Evolutionary conservation across 2,329 filamentous ascomycete species (phyloP).

Genomic region (Colletotrichum theobromicola): DNA sequence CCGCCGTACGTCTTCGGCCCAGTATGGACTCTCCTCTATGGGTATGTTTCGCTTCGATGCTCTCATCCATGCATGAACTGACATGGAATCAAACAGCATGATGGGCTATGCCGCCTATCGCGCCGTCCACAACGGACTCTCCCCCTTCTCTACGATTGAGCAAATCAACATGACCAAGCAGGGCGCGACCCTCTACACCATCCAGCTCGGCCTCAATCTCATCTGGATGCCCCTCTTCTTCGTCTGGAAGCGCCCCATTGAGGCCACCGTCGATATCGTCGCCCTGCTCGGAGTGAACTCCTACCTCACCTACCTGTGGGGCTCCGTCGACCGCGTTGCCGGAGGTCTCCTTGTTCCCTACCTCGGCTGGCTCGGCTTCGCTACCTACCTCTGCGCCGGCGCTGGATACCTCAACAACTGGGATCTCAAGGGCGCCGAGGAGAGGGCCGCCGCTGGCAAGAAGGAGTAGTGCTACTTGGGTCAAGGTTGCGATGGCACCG

Average conservation of each 20-base stretch:
- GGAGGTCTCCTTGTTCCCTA: conserved; percentile 83
- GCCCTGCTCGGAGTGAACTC: conserved; percentile 73
- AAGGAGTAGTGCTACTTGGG: conserved; percentile 20
- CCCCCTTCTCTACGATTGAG: conserved; percentile 56
- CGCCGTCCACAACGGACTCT: conserved; percentile 68
- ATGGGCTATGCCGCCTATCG: conserved; percentile 93
- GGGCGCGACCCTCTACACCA: conserved; percentile 81
- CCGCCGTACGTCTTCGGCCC: conserved; percentile 68
- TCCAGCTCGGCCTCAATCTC: conserved; percentile 85
- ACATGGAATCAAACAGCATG: conserved; percentile 39
- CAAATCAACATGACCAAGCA: conserved; percentile 66
- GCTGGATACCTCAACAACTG: conserved; percentile 73
- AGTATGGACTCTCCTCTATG: conserved; percentile 71
- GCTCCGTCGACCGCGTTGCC: conserved; percentile 72
- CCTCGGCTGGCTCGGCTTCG: conserved; percentile 84
- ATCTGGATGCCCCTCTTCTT: conserved; percentile 96
- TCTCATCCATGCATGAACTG: not conserved
- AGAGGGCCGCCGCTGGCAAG: conserved; percentile 27
- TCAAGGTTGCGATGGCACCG: not conserved
- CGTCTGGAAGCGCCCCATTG: conserved; percentile 71
- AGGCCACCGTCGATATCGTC: conserved; percentile 78
- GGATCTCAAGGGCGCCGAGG: conserved; percentile 48
- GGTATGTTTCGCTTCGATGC: conserved; percentile 31
- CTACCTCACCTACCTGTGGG: conserved; percentile 80
- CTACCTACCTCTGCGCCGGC: conserved; percentile 80